Percentiles rank a stretch among this genome's conserved stretches.
These are phyloP conservation scores for Danielia oregonensis DNA, from an alignment of 805 yeast genomes.

Conservation along the genomic window DNA sequence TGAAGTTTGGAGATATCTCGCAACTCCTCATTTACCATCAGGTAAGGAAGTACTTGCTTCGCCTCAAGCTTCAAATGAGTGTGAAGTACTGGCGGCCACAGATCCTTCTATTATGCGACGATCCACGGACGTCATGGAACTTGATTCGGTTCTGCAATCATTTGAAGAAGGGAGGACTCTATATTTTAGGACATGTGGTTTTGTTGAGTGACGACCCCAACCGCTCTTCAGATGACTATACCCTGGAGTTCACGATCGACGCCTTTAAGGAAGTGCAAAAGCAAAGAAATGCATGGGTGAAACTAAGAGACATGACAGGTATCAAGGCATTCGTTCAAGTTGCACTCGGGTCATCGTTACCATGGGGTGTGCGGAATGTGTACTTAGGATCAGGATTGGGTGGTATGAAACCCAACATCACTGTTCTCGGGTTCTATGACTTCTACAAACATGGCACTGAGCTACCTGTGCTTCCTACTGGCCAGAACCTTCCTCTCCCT, in stretches of 20 bases:
- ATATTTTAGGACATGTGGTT: constrained; percentile 88
- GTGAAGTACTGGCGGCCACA: constrained; percentile 99
- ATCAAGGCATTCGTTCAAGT: constrained; percentile 94
- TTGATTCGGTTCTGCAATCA: constrained; percentile 90
- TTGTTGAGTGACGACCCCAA: constrained; percentile 43
- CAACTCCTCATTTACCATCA: constrained; percentile 94
- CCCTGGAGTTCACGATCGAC: constrained; percentile 28
- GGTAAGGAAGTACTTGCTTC: constrained; percentile 82
- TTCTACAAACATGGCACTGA: constrained; percentile 40
- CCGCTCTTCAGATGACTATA: constrained; percentile 1
- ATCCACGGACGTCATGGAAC: constrained; percentile 90
- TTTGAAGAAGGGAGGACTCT: constrained; percentile 91
- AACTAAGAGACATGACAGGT: constrained; percentile 69
- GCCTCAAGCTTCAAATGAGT: constrained; percentile 79
- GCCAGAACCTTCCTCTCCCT: constrained; percentile 38
- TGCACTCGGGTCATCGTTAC: constrained; percentile 78
- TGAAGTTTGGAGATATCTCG: constrained; percentile 97
- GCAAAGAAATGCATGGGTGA: constrained; percentile 80
- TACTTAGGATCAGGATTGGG: constrained; percentile 95
- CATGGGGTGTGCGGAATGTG: constrained; percentile 95
- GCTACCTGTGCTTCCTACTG: constrained; percentile 20
- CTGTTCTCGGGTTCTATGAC: constrained; percentile 87
- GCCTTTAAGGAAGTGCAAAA: constrained; percentile 65
- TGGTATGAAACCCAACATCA: constrained; percentile 95
- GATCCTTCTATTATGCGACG: constrained; percentile 79